Conservation (phyloP, 148 eudicot species). For the Rhododendron griersonianum region DNA sequence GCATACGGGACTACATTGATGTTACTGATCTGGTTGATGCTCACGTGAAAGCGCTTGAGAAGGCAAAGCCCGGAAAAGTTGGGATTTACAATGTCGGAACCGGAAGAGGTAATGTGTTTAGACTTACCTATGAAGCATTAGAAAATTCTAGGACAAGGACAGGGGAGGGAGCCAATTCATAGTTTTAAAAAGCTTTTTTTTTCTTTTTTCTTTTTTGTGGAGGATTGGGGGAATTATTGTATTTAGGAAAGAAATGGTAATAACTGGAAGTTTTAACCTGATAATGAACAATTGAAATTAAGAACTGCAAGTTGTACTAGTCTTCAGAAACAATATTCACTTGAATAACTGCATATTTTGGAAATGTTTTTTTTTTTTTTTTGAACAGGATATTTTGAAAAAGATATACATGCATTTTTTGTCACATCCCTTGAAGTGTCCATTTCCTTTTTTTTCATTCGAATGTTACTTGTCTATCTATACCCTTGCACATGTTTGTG, state of each 20-base stretch:
- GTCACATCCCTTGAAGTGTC: background rate
- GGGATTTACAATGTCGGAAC: conserved; percentile 98
- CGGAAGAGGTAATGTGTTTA: conserved; percentile 58
- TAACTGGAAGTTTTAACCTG: background rate
- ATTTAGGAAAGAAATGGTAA: background rate
- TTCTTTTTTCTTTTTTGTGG: background rate
- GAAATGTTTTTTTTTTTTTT: no score
- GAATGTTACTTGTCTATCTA: background rate
- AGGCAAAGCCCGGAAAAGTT: conserved; percentile 66
- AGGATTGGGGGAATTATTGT: background rate
- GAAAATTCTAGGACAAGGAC: background rate
- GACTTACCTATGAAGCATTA: background rate
- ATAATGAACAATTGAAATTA: background rate
- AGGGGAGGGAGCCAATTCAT: background rate
- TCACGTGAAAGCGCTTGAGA: conserved; percentile 92
- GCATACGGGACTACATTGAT: conserved; percentile 88
- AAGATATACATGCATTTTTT: background rate
- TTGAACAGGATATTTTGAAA: background rate
- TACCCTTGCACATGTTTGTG: background rate
- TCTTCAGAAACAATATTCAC: background rate
- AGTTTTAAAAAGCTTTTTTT: background rate
- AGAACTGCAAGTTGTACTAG: background rate
- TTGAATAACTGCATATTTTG: background rate
- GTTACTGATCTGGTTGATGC: conserved; percentile 97
- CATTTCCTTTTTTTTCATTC: no score